These are phyloP conservation scores for Chenopodium quinoa DNA, from an alignment of 148 eudicot genomes.

Conservation along the genomic window DNA sequence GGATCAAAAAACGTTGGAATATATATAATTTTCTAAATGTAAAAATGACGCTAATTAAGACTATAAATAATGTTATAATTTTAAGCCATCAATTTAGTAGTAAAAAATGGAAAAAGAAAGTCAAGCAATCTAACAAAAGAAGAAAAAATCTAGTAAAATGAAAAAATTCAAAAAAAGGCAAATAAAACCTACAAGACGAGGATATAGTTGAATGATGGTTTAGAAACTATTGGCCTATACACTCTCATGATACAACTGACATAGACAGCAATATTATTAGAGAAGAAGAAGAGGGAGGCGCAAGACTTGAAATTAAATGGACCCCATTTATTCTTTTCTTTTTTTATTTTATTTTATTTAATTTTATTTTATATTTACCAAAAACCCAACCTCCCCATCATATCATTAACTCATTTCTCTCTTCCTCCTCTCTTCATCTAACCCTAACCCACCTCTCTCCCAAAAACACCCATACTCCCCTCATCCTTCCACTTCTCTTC, in stretches of 20 bases:
- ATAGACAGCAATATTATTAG: constrained; percentile 6
- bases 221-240: constrained; percentile 14
- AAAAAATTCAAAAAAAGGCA: no score
- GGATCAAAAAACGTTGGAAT: no score
- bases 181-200: neutral
- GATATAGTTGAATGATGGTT: neutral
- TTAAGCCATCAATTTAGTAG: no score
- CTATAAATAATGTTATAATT: no score
- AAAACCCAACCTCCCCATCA: neutral
- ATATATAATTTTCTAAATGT: no score
- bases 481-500: neutral
- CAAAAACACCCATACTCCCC: neutral
- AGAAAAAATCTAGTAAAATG: no score
- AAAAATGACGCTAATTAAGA: no score
- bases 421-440: constrained; percentile 16
- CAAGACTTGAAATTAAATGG: neutral
- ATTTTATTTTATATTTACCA: neutral
- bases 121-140: no score
- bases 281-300: neutral
- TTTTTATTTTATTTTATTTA: no score
- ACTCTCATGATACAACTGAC: neutral
- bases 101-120: no score
- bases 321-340: neutral
- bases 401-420: neutral
- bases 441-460: constrained; percentile 30